A percentile compares a stretch with the other conserved stretches of the same genome.
Conservation (phyloP, 2,329 filamentous ascomycete genomes). For the Colletotrichum sp. region DNA sequence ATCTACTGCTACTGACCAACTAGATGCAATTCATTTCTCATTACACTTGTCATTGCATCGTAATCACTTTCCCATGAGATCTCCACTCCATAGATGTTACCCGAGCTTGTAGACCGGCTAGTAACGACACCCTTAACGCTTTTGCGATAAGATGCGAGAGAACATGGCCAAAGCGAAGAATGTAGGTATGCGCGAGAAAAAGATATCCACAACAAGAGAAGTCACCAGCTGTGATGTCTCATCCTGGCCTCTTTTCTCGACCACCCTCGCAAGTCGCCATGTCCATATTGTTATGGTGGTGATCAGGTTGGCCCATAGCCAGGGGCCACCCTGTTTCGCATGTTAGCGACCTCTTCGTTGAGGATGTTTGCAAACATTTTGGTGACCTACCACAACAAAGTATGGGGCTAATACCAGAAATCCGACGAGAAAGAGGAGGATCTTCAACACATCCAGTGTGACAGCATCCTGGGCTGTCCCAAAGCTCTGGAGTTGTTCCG, state of each 20-base stretch:
- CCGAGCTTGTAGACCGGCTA: not conserved
- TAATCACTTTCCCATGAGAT: not conserved
- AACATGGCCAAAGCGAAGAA: not conserved
- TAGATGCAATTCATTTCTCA: not conserved
- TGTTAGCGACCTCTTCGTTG: not conserved
- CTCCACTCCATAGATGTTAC: not conserved
- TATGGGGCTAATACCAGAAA: not conserved
- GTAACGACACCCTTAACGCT: rapidly evolving
- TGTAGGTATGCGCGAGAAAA: not conserved
- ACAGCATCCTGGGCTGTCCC: not conserved
- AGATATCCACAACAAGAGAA: not conserved
- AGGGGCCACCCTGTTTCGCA: not conserved
- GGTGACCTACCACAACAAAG: not conserved
- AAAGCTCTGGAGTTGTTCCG: not conserved
- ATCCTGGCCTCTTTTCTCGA: not conserved
- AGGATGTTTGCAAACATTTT: rapidly evolving
- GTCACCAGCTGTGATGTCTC: not conserved
- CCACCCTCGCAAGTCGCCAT: not conserved
- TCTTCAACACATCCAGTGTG: not conserved
- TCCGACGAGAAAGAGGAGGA: not conserved
- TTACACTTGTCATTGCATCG: not conserved
- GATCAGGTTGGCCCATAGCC: not conserved
- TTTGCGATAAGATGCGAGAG: not conserved
- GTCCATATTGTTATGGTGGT: not conserved
- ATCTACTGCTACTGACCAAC: not conserved